Conservation (phyloP, 306 rosid genomes). For the Cicer judaicum region DNA sequence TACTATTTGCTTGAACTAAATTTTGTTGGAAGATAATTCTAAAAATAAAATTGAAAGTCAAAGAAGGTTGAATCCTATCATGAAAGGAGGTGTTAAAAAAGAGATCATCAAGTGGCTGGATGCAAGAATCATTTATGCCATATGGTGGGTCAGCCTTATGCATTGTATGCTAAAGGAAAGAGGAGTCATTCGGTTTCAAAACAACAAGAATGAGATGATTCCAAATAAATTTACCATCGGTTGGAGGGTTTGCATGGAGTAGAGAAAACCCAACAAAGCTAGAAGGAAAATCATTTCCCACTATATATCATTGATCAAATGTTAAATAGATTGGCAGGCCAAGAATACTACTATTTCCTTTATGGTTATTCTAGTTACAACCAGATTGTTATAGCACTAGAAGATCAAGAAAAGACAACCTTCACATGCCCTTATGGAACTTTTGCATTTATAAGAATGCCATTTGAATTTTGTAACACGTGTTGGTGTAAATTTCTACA, state of each 20-base stretch:
- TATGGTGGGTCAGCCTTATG: not conserved
- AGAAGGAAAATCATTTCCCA: not conserved
- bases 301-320: not conserved
- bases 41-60: no score
- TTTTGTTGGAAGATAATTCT: no score
- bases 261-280: not conserved
- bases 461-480: no score
- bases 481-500: not conserved
- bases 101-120: not conserved
- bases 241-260: not conserved
- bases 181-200: not conserved
- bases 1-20: no score
- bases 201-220: not conserved
- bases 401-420: no score
- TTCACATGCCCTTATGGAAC: no score
- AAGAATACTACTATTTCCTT: no score
- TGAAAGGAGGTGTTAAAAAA: no score
- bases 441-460: no score
- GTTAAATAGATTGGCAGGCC: not conserved
- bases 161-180: not conserved
- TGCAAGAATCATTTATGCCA: not conserved
- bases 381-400: not conserved
- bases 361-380: not conserved
- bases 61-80: no score
- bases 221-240: not conserved